A percentile compares a stretch with the other conserved stretches of the same genome.
phyloP scores from a whole-genome alignment of 2,329 filamentous ascomycete species.

The Alternaria dauci region DNA sequence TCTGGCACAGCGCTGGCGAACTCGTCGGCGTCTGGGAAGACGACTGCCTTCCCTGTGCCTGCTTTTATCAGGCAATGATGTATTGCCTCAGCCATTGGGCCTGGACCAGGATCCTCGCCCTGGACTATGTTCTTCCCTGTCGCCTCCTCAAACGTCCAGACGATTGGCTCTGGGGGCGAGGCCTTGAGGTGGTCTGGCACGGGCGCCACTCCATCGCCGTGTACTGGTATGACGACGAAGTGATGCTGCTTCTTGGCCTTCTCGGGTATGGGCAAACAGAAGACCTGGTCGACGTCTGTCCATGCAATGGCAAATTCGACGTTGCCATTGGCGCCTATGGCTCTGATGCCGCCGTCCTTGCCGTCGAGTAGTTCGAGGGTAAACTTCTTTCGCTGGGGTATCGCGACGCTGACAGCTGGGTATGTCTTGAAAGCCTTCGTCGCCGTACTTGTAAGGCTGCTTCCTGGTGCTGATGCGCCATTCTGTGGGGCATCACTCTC shows the following conservation, averaged over 20 bases:
- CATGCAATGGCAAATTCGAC: slow-evolving; percentile 64
- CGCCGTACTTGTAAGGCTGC: slow-evolving; percentile 32
- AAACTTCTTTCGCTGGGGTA: slow-evolving; percentile 71
- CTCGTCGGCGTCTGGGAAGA: slow-evolving; percentile 64
- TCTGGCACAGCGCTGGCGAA: slow-evolving; percentile 69
- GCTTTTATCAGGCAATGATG: slow-evolving; percentile 54
- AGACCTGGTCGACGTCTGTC: slow-evolving; percentile 63
- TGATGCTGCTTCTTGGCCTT: slow-evolving; percentile 70
- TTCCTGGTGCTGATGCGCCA: slow-evolving; percentile 21
- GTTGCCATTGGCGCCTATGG: slow-evolving; percentile 59
- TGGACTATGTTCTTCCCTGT: slow-evolving; percentile 54
- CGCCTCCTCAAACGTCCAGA: slow-evolving; percentile 68
- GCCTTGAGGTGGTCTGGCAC: slow-evolving; percentile 51
- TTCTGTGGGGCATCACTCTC: slow-evolving; percentile 34
- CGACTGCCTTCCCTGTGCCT: slow-evolving; percentile 56
- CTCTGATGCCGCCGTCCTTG: slow-evolving; percentile 56
- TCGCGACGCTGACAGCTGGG: slow-evolving; percentile 66
- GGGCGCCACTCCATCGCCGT: slow-evolving; percentile 59
- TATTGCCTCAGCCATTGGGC: slow-evolving; percentile 56
- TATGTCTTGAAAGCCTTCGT: slow-evolving; percentile 43
- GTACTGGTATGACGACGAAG: slow-evolving; percentile 66
- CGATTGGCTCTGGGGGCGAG: slow-evolving; percentile 61
- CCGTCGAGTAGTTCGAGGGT: slow-evolving; percentile 64
- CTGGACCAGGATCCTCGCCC: slow-evolving; percentile 54
- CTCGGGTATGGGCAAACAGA: slow-evolving; percentile 70